Evolutionary conservation across 352 stramenopile genomes (phyloP).

Genomic region (Elongisporangium prolatum): DNA sequence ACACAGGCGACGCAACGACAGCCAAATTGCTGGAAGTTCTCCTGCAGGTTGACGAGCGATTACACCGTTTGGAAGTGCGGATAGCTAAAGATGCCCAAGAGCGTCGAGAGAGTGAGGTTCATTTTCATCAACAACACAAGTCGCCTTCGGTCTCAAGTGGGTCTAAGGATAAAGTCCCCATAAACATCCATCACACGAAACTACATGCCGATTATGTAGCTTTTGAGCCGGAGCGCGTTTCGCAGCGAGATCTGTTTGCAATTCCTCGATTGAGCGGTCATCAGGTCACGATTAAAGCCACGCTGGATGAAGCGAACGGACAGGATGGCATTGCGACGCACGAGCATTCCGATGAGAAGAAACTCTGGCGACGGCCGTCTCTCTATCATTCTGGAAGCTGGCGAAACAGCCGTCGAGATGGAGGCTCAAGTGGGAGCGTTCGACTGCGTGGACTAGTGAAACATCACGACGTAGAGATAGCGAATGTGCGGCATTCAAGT

Average conservation of each 20-base stretch:
- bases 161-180: not conserved
- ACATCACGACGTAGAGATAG: conserved; percentile 1
- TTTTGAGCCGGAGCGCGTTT: conserved; percentile 60
- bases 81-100: conserved; percentile 44
- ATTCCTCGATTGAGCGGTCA: not conserved
- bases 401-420: conserved; percentile 39
- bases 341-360: conserved; percentile 24
- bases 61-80: conserved; percentile 40
- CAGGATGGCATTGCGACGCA: conserved; percentile 20
- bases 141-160: not conserved
- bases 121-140: conserved; percentile 7
- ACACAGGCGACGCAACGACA: not conserved
- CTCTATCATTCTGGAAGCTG: conserved; percentile 39
- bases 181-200: not conserved
- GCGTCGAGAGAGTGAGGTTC: conserved; percentile 44
- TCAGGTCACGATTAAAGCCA: not conserved
- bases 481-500: conserved; percentile 21
- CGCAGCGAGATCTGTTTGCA: conserved; percentile 42
- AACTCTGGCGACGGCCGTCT: conserved; percentile 24
- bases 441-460: conserved; percentile 30
- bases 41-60: conserved; percentile 40
- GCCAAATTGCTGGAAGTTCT: conserved; percentile 32
- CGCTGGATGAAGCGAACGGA: conserved; percentile 1
- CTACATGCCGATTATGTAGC: conserved; percentile 19
- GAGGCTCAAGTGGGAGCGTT: conserved; percentile 21